These are phyloP conservation scores for Neodidymelliopsis sp. DNA, from an alignment of 2,329 filamentous ascomycete species.

Conservation along the genomic window DNA sequence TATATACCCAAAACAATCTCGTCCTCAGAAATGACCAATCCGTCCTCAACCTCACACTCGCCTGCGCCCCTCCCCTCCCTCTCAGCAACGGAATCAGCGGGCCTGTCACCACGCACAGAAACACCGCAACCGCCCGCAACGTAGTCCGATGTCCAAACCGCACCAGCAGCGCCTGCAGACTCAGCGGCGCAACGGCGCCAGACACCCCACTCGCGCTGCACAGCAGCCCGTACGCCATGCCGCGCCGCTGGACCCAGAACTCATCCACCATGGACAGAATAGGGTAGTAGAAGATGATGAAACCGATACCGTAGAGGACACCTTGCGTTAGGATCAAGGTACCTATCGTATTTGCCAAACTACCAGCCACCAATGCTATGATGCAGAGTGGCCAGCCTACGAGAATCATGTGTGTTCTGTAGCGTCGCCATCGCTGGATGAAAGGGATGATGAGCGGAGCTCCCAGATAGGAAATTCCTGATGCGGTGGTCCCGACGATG, in stretches of 20 bases:
- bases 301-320: conserved; percentile 51
- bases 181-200: conserved; percentile 53
- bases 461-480: conserved; percentile 54
- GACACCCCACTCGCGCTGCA: conserved; percentile 52
- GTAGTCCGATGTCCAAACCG: conserved; percentile 51
- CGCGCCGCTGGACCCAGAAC: conserved; percentile 60
- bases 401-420: conserved; percentile 38
- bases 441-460: conserved; percentile 49
- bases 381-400: conserved; percentile 44
- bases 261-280: conserved; percentile 57
- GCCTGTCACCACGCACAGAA: conserved; percentile 38
- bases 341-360: conserved; percentile 39
- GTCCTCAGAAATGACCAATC: conserved; percentile 44
- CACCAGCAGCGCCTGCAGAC: conserved; percentile 48
- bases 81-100: conserved; percentile 48
- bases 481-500: conserved; percentile 25
- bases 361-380: conserved; percentile 39
- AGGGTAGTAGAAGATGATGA: conserved; percentile 58
- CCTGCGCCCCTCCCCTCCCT: conserved; percentile 45
- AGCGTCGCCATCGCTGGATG: conserved; percentile 38
- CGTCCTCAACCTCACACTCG: conserved; percentile 28
- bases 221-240: conserved; percentile 59
- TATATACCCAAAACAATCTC: conserved; percentile 37
- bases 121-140: conserved; percentile 49
- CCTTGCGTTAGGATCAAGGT: conserved; percentile 48